A percentile compares a stretch with the other conserved stretches of the same genome.
These are phyloP conservation scores for Vigna angularis DNA, from an alignment of 306 rosid genomes.

Conservation along the genomic window DNA sequence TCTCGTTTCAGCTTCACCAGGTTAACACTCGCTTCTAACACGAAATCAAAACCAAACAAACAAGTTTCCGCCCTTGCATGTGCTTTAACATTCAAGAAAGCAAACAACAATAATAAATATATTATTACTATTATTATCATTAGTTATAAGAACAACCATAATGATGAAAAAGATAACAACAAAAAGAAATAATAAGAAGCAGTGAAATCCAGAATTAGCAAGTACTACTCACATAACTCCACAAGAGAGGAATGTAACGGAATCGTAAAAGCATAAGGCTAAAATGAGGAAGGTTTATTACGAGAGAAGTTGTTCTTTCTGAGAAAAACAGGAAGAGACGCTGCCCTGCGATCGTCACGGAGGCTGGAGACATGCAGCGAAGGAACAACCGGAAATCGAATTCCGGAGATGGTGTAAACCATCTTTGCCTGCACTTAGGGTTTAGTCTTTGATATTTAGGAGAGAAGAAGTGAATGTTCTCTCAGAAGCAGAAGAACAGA, in stretches of 20 bases:
- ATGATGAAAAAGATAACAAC: not conserved
- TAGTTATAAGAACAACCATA: not conserved
- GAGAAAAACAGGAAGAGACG: constrained; percentile 50
- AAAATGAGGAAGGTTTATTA: constrained; percentile 45
- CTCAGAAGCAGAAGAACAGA: constrained; percentile 3
- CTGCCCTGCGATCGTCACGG: constrained; percentile 54
- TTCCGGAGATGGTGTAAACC: constrained; percentile 82
- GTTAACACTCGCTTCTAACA: not conserved
- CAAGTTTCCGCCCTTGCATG: constrained; percentile 34
- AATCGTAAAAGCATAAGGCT: constrained; percentile 22
- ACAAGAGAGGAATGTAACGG: constrained; percentile 14
- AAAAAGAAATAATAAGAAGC: not conserved
- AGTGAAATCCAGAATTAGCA: constrained; percentile 34
- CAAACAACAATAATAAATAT: not conserved
- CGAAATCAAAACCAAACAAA: constrained; percentile 20
- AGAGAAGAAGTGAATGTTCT: not conserved
- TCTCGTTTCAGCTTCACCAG: constrained; percentile 20
- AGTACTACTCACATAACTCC: constrained; percentile 14
- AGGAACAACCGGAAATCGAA: constrained; percentile 69
- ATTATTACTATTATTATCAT: not conserved
- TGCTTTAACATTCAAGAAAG: not conserved
- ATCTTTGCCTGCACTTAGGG: constrained; percentile 44
- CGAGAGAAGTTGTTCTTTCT: constrained; percentile 56
- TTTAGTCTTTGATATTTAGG: not conserved
- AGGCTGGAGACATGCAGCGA: constrained; percentile 48